A percentile compares a stretch with the other conserved stretches of the same genome.
These are phyloP conservation scores for Phialophora tarda DNA, from an alignment of 2,329 filamentous ascomycete species.

Conservation along the genomic window DNA sequence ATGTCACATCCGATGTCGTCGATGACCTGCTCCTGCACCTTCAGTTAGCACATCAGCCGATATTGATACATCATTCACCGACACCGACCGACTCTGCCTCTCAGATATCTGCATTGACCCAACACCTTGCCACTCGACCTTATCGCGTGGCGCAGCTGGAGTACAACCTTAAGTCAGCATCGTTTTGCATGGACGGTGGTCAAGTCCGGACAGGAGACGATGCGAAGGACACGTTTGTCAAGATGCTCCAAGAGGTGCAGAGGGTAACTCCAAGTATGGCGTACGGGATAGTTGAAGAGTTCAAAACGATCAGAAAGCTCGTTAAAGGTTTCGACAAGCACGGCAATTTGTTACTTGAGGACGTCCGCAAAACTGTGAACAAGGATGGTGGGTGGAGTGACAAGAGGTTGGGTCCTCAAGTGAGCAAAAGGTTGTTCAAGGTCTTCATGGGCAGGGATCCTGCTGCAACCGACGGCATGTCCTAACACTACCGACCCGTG, in stretches of 20 bases:
- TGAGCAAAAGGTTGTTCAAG: slow-evolving; percentile 55
- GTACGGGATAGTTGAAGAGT: slow-evolving; percentile 69
- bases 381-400: slow-evolving; percentile 54
- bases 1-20: slow-evolving; percentile 70
- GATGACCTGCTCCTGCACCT: slow-evolving; percentile 74
- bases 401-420: slow-evolving; percentile 54
- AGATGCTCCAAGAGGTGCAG: slow-evolving; percentile 76
- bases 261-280: slow-evolving; percentile 75
- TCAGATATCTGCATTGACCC: slow-evolving; percentile 75
- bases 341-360: slow-evolving; percentile 68
- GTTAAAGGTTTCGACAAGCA: slow-evolving; percentile 63
- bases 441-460: slow-evolving; percentile 57
- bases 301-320: slow-evolving; percentile 63
- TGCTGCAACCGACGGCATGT: slow-evolving; percentile 49
- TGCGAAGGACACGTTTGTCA: slow-evolving; percentile 68
- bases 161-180: slow-evolving; percentile 56
- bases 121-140: slow-evolving; percentile 77
- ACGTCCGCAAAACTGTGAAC: slow-evolving; percentile 60
- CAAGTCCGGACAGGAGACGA: slow-evolving; percentile 73
- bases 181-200: slow-evolving; percentile 79
- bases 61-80: slow-evolving; percentile 72
- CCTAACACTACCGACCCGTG: slow-evolving; percentile 26
- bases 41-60: slow-evolving; percentile 67
- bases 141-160: slow-evolving; percentile 63
- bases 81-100: slow-evolving; percentile 68